Conservation (phyloP, 1,284 basidiomycete species). For the Limonomyces culmigenus region DNA sequence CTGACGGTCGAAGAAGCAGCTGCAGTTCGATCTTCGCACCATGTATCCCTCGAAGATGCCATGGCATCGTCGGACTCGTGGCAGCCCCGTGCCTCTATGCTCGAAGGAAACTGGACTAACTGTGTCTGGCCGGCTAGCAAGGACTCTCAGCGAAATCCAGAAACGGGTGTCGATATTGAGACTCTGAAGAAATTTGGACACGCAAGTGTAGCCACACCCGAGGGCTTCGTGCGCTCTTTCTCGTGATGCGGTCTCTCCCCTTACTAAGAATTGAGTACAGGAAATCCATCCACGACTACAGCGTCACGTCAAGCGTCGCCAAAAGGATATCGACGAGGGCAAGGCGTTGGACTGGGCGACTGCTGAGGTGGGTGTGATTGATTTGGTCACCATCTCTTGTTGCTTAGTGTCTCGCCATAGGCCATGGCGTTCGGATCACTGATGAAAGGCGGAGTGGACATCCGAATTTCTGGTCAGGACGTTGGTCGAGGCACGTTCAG, state of each 20-base stretch:
- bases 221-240: conserved; percentile 46
- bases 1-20: conserved; percentile 32
- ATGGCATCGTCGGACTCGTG: conserved; percentile 33
- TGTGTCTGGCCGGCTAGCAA: conserved; percentile 56
- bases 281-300: conserved; percentile 67
- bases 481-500: conserved; percentile 84
- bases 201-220: conserved; percentile 56
- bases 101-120: conserved; percentile 47
- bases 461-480: conserved; percentile 82
- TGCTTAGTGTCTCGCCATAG: conserved; percentile 18
- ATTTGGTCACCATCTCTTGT: neutral
- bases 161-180: conserved; percentile 47
- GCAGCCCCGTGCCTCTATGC: conserved; percentile 31
- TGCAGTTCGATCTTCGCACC: conserved; percentile 36
- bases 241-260: conserved; percentile 3
- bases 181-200: conserved; percentile 40
- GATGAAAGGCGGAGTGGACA: conserved; percentile 62
- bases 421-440: conserved; percentile 76
- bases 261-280: no score
- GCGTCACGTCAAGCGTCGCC: conserved; percentile 62
- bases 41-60: conserved; percentile 39
- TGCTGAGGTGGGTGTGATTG: conserved; percentile 47
- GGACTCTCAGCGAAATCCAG: conserved; percentile 31
- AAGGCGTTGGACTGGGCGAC: conserved; percentile 75
- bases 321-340: conserved; percentile 56